Evolutionary conservation across 2,329 filamentous ascomycete species (phyloP), one percentile per base, ranked within the genome.

Genomic region (Colletotrichum echinochloae): DNA sequence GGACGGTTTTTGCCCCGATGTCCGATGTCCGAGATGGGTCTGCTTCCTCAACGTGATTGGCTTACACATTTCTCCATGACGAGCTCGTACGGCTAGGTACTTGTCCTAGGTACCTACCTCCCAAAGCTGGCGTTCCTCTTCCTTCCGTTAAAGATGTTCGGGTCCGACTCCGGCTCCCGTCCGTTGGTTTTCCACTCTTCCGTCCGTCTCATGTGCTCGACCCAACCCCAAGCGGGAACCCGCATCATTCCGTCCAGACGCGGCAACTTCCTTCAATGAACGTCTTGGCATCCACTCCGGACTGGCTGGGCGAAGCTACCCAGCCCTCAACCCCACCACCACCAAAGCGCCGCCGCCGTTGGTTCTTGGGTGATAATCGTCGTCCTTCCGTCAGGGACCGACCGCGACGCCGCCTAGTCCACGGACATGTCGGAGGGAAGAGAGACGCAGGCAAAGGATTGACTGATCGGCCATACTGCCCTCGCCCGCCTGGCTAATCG

Each of bases 1-100:
- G 76, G 76, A 74, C 41, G 59, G 73, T 73, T 56, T 77, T 76
- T 75, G 68, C 46, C 63, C 76, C 76, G 76, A 75, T 71, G 16
- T 52, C 76, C 76, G 76, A 77, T 44, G 52, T 61, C 67, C 67
- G 59, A 68, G 48, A 59, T 59, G 60, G 60, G 55, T 28, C 60
- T 64, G 41, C 26, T n/a, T n/a, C 9, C 8, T 52, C 6, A 0
- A 7, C 30, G 9, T 54, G 16, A 68, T 68, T 63, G 64, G 68
- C 12, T 33, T 1, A 33, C 3, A 2, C 20, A 5, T 6, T 0
- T n/a, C 6, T 67, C 62, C 46, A 66, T 71, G 64, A 71, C 57
- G 68, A 63, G 44, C 8, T 8, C 8, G 55, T 68, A 37, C 61
- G 37, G 20, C 33, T 52, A 30, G 49, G n/a, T 18, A 35, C 30